A percentile compares a stretch with the other conserved stretches of the same genome.
phyloP scores from a whole-genome alignment of 352 stramenopile genomes.

The Pythium sp. region DNA sequence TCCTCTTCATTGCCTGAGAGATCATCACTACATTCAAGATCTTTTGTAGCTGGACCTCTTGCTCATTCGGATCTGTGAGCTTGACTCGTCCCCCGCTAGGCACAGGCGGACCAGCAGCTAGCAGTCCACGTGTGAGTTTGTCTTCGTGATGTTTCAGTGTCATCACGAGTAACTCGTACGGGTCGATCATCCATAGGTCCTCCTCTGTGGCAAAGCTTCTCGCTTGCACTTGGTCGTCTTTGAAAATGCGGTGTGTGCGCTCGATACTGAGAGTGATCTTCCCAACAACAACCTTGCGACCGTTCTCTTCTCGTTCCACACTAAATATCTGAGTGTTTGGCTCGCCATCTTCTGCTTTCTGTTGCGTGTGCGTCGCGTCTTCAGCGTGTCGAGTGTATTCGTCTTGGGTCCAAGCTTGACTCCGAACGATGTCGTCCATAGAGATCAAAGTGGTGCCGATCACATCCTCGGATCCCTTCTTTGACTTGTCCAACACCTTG shows the following conservation, averaged over 20 bases:
- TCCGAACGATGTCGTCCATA: constrained; percentile 24
- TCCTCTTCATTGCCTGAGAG: constrained; percentile 32
- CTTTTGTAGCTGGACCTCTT: constrained; percentile 53
- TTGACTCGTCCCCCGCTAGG: constrained; percentile 24
- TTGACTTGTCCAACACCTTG: constrained; percentile 26
- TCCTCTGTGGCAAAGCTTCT: constrained; percentile 28
- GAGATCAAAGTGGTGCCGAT: constrained; percentile 41
- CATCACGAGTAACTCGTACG: constrained; percentile 41
- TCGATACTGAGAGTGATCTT: constrained; percentile 47
- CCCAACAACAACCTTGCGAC: constrained; percentile 30
- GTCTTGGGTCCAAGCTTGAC: constrained; percentile 14
- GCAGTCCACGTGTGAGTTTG: constrained; percentile 41
- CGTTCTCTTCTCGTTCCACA: constrained; percentile 25
- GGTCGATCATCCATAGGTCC: constrained; percentile 47
- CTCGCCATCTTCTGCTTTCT: neutral
- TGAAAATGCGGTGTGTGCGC: constrained; percentile 21
- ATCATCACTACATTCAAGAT: constrained; percentile 47
- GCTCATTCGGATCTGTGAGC: constrained; percentile 30
- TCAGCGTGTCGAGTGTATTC: neutral
- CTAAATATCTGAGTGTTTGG: constrained; percentile 23
- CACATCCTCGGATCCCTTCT: constrained; percentile 15
- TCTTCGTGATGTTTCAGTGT: constrained; percentile 41
- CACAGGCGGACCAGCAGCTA: constrained; percentile 30
- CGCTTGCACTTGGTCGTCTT: constrained; percentile 28
- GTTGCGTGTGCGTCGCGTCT: neutral